Base-by-base conservation (phyloP, 306 rosid genomes). In the Hippophae rhamnoides region DNA sequence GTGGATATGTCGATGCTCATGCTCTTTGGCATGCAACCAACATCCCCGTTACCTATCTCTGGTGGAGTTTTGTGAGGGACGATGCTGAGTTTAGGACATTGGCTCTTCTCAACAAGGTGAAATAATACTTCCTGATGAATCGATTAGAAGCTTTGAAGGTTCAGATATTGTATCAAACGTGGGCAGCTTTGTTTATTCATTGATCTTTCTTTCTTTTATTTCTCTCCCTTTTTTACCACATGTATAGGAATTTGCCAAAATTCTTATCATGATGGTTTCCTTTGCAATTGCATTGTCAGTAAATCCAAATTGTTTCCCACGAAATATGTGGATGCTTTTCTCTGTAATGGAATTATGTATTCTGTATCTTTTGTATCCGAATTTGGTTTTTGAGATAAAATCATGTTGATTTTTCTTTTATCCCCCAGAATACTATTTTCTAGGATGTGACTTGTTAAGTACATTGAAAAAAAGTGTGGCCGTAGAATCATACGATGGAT, bases 31-130 rank as follows among this genome's bases (percentile, higher is more conserved):
- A 83, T 51, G 94, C 96, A 47, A 74, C 81, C 54, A 78, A 74
- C 52, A 77, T 87, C 74, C 96, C 99, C 56, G 74, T 84, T 18
- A 75, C 99, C 14, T 92, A 74, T 77, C 72, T 92, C 14, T 88
- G 87, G 96, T 92, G 99, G 99, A 84, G 90, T 76, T 88, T 84
- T 66, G 76, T 84, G 67, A 82, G 93, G 72, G 95, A 88, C 56
- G 99, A 92, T 63, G 97, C 96, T 2, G 97, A 85, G 76, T 88
- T 78, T 69, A 74, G 77, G 62, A 88, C 95, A 60, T 9, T 67
- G 14, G 47, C 65, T 45, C 82, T 80, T 57, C 82, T 78, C 48
- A 88, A 92, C 85, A 92, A 92, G 73, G 73, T 62, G 6, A 86
- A 83, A 68, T 85, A 87, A 74, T 46, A 50, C n/a, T 64, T 66